Evolutionary conservation across 2,329 filamentous ascomycete genomes (phyloP), one percentile per base, ranked within the genome.

Genomic region (Apiospora pterosperma): DNA sequence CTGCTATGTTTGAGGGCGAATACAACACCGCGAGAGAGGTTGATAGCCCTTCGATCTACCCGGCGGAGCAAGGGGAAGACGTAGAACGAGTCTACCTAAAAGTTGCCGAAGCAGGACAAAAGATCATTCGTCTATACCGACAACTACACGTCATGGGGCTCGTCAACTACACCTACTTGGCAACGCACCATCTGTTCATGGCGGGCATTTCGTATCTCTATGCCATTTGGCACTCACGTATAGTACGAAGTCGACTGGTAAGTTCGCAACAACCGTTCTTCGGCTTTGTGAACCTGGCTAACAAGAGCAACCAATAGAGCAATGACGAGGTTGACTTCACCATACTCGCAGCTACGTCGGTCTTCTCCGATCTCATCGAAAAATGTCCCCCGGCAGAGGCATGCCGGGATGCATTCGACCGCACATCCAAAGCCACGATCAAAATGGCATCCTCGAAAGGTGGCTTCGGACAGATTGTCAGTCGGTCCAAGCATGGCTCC

Each of bases 271-370:
- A 4, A 16, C 23, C 12, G 3, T 11, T n/a, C 14, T 19, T 25
- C n/a, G 5, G 12, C 2, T 19, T 38, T 21, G 23, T 5, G 59
- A 28, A n/a, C 5, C 7, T 31, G 8, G 19, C 59, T 61, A 41
- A 61, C 36, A 21, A 41, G 41, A n/a, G 39, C 11, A 25, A 23
- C 4, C 19, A 36, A 25, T 64, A 89, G 87, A 92, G 91, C 8
- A 91, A 97, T 80, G 94, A 98, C 73, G 95, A 98, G 75, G 93
- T 98, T n/a, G 95, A 98, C 75, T 97, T 97, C 72, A 98, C 95
- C 0, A 92, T 98, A 10, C 83, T 97, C 60, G 93, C 94, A 10
- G 95, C 94, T 25, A 97, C 93, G 60, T 97, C 95, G 1, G 93
- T 98, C 10, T 89, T 98, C 52, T 90, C 89, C 5, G 96, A 97